Conservation (phyloP, 1,284 basidiomycete species). For the Sporisorium reilianum region DNA sequence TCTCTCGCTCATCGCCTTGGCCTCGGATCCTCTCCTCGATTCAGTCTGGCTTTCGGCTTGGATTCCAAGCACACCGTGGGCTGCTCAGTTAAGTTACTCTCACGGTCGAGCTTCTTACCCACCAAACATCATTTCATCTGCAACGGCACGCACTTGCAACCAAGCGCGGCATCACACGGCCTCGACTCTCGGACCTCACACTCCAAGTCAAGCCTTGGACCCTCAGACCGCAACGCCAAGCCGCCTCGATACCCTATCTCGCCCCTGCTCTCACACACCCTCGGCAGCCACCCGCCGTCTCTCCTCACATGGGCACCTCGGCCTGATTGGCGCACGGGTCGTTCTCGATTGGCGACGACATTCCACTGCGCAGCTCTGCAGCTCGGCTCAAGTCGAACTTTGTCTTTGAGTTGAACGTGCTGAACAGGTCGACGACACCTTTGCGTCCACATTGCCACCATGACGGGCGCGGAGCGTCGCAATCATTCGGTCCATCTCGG, state of each 20-base stretch:
- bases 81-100: no score
- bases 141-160: background rate
- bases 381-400: background rate
- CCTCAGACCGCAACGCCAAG: background rate
- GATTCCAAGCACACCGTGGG: no score
- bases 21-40: background rate
- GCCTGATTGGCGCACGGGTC: background rate
- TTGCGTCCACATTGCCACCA: constrained; percentile 15
- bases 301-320: background rate
- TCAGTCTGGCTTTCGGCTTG: no score
- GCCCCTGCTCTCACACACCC: background rate
- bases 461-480: constrained; percentile 47
- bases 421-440: background rate
- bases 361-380: background rate
- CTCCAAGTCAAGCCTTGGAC: background rate
- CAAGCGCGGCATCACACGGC: background rate
- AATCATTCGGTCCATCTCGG: constrained; percentile 36
- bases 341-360: background rate
- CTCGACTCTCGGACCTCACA: background rate
- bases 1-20: background rate
- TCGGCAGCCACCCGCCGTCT: background rate
- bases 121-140: background rate
- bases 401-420: background rate
- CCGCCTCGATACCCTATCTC: background rate
- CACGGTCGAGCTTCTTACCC: no score